Percentiles rank a stretch among this genome's conserved stretches.
phyloP scores from a whole-genome alignment of 164 flowering plant genomes.

The Dillenia turbinata region DNA sequence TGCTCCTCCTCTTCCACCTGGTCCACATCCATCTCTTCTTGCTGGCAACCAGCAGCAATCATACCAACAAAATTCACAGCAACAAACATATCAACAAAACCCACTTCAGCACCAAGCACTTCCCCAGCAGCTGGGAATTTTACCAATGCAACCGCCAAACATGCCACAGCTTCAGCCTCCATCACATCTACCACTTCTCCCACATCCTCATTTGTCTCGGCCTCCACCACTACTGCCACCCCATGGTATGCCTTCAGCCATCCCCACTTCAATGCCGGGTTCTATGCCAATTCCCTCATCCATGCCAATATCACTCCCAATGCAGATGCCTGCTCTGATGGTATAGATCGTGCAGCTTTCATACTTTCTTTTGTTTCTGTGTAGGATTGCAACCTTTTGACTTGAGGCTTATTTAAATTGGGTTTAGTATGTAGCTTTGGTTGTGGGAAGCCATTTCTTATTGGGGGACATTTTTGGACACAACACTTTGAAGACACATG shows the following conservation, averaged over 20 bases:
- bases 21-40: constrained; percentile 88
- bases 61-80: constrained; percentile 75
- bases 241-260: constrained; percentile 42
- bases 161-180: constrained; percentile 76
- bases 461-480: too few species aligned
- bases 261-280: constrained; percentile 50
- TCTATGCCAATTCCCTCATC: constrained; percentile 46
- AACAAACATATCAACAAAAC: constrained; percentile 36
- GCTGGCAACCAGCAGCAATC: constrained; percentile 57
- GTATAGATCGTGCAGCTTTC: constrained; percentile 20
- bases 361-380: neutral
- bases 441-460: too few species aligned
- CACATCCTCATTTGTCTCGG: constrained; percentile 75
- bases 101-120: constrained; percentile 40
- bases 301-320: constrained; percentile 26
- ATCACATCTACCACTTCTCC: constrained; percentile 55
- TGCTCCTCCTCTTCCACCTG: constrained; percentile 96
- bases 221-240: constrained; percentile 68
- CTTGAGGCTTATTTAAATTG: too few species aligned
- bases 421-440: too few species aligned
- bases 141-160: constrained; percentile 63
- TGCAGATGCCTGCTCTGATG: constrained; percentile 66
- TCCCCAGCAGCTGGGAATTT: constrained; percentile 63
- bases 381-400: too few species aligned
- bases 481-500: too few species aligned